Evolutionary conservation across 371 early-diverging fungal species (phyloP).

Genomic region (Lichtheimia ramosa): DNA sequence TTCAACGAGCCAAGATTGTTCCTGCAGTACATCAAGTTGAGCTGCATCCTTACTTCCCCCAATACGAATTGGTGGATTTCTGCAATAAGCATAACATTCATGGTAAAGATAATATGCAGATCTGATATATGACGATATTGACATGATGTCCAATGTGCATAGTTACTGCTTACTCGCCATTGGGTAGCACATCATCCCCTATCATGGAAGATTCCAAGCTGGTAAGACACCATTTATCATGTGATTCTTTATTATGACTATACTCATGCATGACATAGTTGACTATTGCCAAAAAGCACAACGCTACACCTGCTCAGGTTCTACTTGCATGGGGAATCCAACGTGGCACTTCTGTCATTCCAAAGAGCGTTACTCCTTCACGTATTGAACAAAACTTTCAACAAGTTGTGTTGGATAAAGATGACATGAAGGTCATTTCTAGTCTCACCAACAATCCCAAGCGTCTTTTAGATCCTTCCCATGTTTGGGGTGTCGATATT

Average conservation of each 20-base stretch:
- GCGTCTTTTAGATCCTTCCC: conserved; percentile 27
- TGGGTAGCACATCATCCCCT: conserved; percentile 54
- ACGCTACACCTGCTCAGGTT: conserved; percentile 73
- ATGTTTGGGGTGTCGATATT: conserved; percentile 36
- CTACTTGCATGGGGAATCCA: conserved; percentile 75
- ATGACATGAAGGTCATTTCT: conserved; percentile 18
- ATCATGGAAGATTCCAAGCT: conserved; percentile 47
- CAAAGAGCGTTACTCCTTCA: conserved; percentile 49
- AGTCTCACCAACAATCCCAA: background rate
- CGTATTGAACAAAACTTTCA: conserved; percentile 57
- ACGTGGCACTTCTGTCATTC: conserved; percentile 52
- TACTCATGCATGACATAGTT: too few species aligned
- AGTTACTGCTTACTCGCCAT: conserved; percentile 70
- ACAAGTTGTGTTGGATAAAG: conserved; percentile 39
- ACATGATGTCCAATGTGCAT: background rate
- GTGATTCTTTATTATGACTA: too few species aligned
- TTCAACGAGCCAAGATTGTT: conserved; percentile 53
- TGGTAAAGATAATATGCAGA: conserved; percentile 11
- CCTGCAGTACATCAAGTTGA: conserved; percentile 80
- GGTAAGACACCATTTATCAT: conserved; percentile 14
- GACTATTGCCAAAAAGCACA: conserved; percentile 60
- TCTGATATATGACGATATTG: background rate
- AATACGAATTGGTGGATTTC: conserved; percentile 56
- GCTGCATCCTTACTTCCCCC: conserved; percentile 76
- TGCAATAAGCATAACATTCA: conserved; percentile 56